A percentile compares a stretch with the other conserved stretches of the same genome.
These are phyloP conservation scores for Metschnikowia bowlesiae DNA, from an alignment of 805 yeast species.

Conservation along the genomic window DNA sequence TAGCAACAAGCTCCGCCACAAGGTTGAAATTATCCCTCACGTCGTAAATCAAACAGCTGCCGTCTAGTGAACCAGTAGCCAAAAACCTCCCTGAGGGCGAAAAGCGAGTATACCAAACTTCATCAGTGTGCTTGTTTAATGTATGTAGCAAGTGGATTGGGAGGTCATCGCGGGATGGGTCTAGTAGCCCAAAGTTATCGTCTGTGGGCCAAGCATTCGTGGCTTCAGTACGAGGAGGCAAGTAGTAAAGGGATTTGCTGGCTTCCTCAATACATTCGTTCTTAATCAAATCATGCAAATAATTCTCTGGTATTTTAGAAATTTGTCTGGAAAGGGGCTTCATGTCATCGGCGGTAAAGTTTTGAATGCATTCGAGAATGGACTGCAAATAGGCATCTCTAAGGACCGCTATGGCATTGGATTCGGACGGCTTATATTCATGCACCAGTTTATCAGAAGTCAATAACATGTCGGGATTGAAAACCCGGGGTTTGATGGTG, in stretches of 20 bases:
- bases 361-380: background rate
- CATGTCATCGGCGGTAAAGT: background rate
- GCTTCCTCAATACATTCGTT: constrained; percentile 11
- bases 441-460: background rate
- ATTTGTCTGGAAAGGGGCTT: background rate
- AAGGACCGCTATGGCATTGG: background rate
- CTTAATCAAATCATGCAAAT: constrained; percentile 9
- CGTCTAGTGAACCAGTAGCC: constrained; percentile 75
- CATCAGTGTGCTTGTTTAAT: constrained; percentile 55
- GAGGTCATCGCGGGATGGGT: constrained; percentile 20
- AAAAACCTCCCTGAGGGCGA: constrained; percentile 72
- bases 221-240: constrained; percentile 12
- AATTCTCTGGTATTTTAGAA: constrained; percentile 9
- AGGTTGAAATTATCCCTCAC: constrained; percentile 41
- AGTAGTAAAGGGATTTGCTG: constrained; percentile 11
- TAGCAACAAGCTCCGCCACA: constrained; percentile 28
- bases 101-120: constrained; percentile 80
- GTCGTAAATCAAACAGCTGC: constrained; percentile 60
- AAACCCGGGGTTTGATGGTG: constrained; percentile 1
- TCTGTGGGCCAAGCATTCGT: background rate
- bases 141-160: constrained; percentile 48
- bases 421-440: background rate
- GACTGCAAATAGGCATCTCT: background rate
- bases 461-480: constrained; percentile 6
- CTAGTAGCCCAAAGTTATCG: background rate